phyloP scores from a whole-genome alignment of 305 asterid genomes.

The Solanum hybrid region DNA sequence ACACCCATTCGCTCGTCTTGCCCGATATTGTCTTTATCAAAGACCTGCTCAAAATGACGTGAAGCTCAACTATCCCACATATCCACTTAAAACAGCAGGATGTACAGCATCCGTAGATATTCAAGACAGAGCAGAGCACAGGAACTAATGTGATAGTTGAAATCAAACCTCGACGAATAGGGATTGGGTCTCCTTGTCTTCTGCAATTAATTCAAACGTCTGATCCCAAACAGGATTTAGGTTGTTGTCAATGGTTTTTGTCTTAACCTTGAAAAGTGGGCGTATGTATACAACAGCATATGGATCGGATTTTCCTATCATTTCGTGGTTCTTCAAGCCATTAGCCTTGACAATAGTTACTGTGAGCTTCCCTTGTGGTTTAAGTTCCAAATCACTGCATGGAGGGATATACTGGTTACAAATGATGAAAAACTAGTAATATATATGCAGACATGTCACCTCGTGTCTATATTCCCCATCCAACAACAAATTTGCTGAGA shows the following conservation, averaged over 20 bases:
- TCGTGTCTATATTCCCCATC: not conserved
- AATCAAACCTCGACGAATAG: conserved; percentile 63
- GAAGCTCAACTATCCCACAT: not conserved
- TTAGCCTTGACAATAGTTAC: conserved; percentile 58
- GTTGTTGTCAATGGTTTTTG: conserved; percentile 83
- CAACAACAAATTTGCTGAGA: not conserved
- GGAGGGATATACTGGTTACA: not conserved
- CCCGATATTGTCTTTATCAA: conserved; percentile 73
- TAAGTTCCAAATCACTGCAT: conserved; percentile 93
- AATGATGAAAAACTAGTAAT: not conserved
- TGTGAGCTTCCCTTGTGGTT: conserved; percentile 84
- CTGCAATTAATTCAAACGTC: conserved; percentile 61
- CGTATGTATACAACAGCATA: conserved; percentile 63
- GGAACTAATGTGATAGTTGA: not conserved
- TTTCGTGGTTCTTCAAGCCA: conserved; percentile 79
- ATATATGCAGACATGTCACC: not conserved
- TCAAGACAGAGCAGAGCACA: not conserved
- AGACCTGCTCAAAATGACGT: conserved; percentile 45
- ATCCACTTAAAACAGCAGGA: not conserved
- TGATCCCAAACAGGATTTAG: conserved; percentile 91
- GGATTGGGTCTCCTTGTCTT: conserved; percentile 96
- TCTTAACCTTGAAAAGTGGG: conserved; percentile 83
- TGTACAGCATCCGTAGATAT: not conserved
- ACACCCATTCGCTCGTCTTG: conserved; percentile 81
- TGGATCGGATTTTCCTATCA: conserved; percentile 97